A percentile compares a stretch with the other conserved stretches of the same genome.
Evolutionary conservation across 176 grass and related monocot species (phyloP).

Genomic region (Zoysia pacifica): DNA sequence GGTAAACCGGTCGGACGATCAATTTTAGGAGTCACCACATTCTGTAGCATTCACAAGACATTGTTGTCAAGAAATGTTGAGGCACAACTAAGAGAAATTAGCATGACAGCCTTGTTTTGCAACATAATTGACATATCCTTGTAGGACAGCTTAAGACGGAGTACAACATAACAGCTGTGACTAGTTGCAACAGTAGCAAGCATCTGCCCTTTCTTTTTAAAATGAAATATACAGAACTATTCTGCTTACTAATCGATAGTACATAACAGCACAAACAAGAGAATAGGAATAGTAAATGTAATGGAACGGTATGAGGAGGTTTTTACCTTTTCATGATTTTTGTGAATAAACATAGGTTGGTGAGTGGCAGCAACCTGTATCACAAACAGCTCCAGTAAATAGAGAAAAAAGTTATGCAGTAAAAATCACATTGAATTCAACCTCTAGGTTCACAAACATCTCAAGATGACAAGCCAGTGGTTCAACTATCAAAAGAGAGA

Average conservation of each 20-base stretch:
- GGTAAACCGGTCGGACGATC: conserved; percentile 23
- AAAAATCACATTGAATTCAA: conserved; percentile 29
- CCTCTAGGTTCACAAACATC: conserved; percentile 19
- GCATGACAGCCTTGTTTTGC: not conserved
- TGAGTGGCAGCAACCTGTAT: conserved; percentile 46
- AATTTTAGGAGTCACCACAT: conserved; percentile 16
- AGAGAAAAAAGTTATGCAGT: conserved; percentile 3
- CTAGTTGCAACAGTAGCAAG: not conserved
- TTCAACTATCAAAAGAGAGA: not conserved
- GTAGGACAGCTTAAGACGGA: not conserved
- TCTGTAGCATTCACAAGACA: conserved; percentile 42
- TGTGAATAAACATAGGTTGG: conserved; percentile 68
- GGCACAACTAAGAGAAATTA: not conserved
- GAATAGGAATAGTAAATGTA: conserved; percentile 10
- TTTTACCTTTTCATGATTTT: conserved; percentile 73
- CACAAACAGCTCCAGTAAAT: conserved; percentile 17
- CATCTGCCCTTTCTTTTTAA: not conserved
- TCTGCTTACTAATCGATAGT: not conserved
- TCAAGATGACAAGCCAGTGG: not conserved
- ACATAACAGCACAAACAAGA: not conserved
- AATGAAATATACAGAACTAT: not conserved
- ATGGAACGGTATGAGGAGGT: not conserved
- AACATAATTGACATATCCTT: conserved; percentile 4
- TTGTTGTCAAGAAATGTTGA: conserved; percentile 15
- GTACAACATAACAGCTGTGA: not conserved